A percentile compares a stretch with the other conserved stretches of the same genome.
phyloP scores from a whole-genome alignment of 441 rosid species.

The Populus trichocarpa region DNA sequence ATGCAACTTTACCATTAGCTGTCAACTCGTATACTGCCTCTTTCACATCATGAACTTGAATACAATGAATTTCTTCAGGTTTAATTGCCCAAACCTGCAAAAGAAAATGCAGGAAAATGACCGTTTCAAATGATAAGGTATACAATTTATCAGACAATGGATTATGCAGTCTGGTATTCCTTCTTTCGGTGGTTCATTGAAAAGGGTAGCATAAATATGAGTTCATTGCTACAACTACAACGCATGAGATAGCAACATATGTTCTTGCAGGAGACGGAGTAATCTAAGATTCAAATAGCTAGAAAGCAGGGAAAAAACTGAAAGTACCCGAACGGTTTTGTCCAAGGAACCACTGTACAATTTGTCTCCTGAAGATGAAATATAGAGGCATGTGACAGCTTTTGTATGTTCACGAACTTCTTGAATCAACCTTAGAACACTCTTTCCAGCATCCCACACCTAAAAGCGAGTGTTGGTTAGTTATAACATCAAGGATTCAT shows the following conservation, averaged over 20 bases:
- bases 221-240: too few relatives aligned
- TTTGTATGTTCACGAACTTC: constrained; percentile 55
- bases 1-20: constrained; percentile 48
- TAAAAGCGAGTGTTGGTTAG: constrained; percentile 10
- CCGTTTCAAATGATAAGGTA: not conserved
- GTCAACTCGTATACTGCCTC: constrained; percentile 46
- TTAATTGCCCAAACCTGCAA: constrained; percentile 57
- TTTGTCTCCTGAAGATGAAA: constrained; percentile 48
- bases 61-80: constrained; percentile 51
- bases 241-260: too few relatives aligned
- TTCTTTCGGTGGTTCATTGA: too few relatives aligned
- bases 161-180: too few relatives aligned
- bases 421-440: constrained; percentile 41
- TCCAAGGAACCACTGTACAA: constrained; percentile 64
- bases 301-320: not conserved
- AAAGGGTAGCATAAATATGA: not conserved
- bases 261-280: not conserved
- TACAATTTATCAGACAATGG: not conserved
- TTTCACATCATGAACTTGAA: constrained; percentile 65
- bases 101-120: not conserved
- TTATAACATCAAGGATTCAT: not conserved
- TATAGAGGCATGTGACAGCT: constrained; percentile 55
- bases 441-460: constrained; percentile 61
- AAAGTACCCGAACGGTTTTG: constrained; percentile 56
- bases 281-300: constrained; percentile 12